These are phyloP conservation scores for Inga leiocalycina DNA, from an alignment of 306 rosid genomes.

Conservation along the genomic window DNA sequence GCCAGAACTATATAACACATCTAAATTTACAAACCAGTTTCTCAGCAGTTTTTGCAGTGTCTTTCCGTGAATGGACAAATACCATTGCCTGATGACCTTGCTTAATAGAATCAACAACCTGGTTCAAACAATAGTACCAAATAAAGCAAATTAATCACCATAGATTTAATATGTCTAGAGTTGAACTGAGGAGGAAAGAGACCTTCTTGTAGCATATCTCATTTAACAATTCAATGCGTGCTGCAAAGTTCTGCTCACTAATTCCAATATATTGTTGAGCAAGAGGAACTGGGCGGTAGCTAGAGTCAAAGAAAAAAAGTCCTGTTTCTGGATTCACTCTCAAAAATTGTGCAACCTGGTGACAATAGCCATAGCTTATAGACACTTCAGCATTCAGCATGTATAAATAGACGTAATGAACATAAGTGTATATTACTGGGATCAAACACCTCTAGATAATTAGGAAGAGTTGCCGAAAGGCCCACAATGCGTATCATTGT, in stretches of 20 bases:
- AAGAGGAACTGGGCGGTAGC: constrained; percentile 98
- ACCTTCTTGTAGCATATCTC: constrained; percentile 94
- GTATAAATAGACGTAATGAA: constrained; percentile 27
- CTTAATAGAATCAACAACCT: constrained; percentile 85
- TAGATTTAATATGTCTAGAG: constrained; percentile 32
- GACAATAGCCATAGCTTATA: constrained; percentile 23
- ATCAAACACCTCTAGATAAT: constrained; percentile 82
- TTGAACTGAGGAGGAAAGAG: constrained; percentile 32
- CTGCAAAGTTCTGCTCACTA: constrained; percentile 83
- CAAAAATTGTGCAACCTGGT: constrained; percentile 92
- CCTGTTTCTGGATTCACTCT: constrained; percentile 94
- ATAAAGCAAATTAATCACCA: constrained; percentile 26
- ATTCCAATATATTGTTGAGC: constrained; percentile 97
- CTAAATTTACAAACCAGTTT: constrained; percentile 63
- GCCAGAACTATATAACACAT: constrained; percentile 50
- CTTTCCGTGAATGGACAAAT: constrained; percentile 95
- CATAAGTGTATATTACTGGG: constrained; percentile 30
- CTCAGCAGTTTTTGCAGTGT: constrained; percentile 91
- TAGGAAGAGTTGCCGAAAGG: constrained; percentile 96
- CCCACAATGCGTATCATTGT: constrained; percentile 98
- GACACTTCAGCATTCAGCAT: constrained; percentile 37
- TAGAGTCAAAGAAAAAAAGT: constrained; percentile 94
- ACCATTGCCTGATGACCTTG: constrained; percentile 98
- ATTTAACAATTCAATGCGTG: constrained; percentile 83
- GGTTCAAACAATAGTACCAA: constrained; percentile 36